phyloP scores from a whole-genome alignment of 441 rosid genomes.

The Adansonia madagascariensis region DNA sequence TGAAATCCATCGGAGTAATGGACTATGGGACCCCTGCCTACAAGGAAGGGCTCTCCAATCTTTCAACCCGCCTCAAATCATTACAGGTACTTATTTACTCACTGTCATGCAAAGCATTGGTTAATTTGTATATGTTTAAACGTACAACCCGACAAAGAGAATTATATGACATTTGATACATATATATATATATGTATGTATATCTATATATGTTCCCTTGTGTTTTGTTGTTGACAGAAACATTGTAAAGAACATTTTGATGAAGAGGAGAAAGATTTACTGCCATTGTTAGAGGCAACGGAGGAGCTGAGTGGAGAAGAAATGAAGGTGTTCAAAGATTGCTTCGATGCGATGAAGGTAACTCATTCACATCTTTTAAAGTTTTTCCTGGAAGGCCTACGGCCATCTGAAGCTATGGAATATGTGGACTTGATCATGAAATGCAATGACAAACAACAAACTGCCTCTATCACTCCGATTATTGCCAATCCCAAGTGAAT shows the following conservation, averaged over 20 bases:
- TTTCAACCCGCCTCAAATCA: slow-evolving; percentile 57
- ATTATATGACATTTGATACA: too few species aligned
- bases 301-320: slow-evolving; percentile 53
- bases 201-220: too few species aligned
- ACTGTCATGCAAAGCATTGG: too few species aligned
- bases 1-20: slow-evolving; percentile 62
- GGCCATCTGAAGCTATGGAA: slow-evolving; percentile 67
- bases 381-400: slow-evolving; percentile 60
- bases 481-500: slow-evolving; percentile 13
- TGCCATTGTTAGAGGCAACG: slow-evolving; percentile 64
- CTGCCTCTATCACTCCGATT: slow-evolving; percentile 28
- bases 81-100: slow-evolving; percentile 43
- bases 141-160: not conserved
- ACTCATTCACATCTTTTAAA: slow-evolving; percentile 56
- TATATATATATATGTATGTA: too few species aligned
- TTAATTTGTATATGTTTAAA: not conserved
- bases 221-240: slow-evolving; percentile 35
- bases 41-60: slow-evolving; percentile 55
- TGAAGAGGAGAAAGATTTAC: slow-evolving; percentile 61
- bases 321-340: slow-evolving; percentile 40
- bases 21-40: slow-evolving; percentile 45
- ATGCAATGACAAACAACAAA: slow-evolving; percentile 41
- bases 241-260: slow-evolving; percentile 60
- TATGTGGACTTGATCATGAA: slow-evolving; percentile 56
- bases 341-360: slow-evolving; percentile 58